Conservation (phyloP, 192 early-diverging fungal genomes). For the Mortierella claussenii region DNA sequence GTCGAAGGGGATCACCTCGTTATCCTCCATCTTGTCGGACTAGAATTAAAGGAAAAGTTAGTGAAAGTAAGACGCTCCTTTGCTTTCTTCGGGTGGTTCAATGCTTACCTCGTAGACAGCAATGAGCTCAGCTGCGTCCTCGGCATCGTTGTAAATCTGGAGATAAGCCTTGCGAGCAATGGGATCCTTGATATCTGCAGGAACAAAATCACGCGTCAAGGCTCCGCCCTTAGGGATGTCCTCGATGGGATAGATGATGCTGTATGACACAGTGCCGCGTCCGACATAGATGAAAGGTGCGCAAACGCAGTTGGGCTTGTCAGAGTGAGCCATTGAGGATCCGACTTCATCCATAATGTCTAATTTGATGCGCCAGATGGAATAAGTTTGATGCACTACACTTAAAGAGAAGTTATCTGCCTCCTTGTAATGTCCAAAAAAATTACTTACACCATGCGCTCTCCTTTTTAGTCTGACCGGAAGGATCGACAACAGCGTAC, state of each 20-base stretch:
- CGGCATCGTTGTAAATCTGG: slow-evolving; percentile 52
- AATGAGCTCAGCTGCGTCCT: slow-evolving; percentile 45
- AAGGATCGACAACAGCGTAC: slow-evolving; percentile 57
- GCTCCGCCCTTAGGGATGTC: slow-evolving; percentile 60
- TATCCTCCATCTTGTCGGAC: slow-evolving; percentile 39
- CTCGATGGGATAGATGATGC: slow-evolving; percentile 71
- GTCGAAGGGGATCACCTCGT: slow-evolving; percentile 35
- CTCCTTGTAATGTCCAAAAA: too few species aligned
- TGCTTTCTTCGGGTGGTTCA: not conserved
- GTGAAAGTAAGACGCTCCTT: too few species aligned
- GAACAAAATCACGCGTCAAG: slow-evolving; percentile 69
- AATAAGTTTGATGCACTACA: too few species aligned
- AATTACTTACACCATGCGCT: slow-evolving; percentile 65
- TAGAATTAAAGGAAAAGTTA: not conserved
- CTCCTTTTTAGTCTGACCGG: slow-evolving; percentile 58
- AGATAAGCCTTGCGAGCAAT: slow-evolving; percentile 64
- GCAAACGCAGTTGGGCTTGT: slow-evolving; percentile 68
- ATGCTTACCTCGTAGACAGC: slow-evolving; percentile 37
- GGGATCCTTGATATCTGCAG: slow-evolving; percentile 62
- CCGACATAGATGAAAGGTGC: slow-evolving; percentile 71
- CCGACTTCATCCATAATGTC: slow-evolving; percentile 71
- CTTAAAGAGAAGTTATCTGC: too few species aligned
- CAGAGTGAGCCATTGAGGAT: slow-evolving; percentile 69
- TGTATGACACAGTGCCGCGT: slow-evolving; percentile 66
- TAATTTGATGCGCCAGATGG: too few species aligned